A percentile compares a stretch with the other conserved stretches of the same genome.
Evolutionary conservation across 176 grass and related monocot genomes (phyloP).

Genomic region (Cymbopogon citratus): DNA sequence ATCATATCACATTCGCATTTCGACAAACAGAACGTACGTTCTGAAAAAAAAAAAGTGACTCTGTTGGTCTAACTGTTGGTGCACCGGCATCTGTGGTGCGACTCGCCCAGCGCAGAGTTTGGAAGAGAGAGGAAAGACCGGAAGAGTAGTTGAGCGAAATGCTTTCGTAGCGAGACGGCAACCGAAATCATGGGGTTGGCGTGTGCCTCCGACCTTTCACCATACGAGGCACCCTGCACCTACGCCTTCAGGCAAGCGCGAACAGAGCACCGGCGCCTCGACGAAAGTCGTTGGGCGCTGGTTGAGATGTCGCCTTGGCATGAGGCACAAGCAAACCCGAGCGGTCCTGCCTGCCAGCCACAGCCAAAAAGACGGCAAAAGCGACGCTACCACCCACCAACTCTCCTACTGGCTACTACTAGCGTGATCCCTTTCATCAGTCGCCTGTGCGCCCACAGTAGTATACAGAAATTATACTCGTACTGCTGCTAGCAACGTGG

Average conservation of each 20-base stretch:
- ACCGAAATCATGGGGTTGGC: slow-evolving; percentile 17
- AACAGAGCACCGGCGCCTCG: neutral
- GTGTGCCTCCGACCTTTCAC: slow-evolving; percentile 27
- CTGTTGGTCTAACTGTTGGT: no score
- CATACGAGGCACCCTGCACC: neutral
- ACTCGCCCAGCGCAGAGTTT: neutral
- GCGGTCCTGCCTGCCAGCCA: neutral
- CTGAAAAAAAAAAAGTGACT: no score
- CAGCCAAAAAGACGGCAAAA: slow-evolving; percentile 17
- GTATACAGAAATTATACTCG: neutral
- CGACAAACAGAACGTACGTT: neutral
- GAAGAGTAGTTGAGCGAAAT: neutral
- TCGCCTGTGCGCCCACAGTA: neutral
- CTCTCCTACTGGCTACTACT: neutral
- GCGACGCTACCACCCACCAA: slow-evolving; percentile 35
- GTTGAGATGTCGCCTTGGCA: slow-evolving; percentile 42
- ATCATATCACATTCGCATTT: neutral
- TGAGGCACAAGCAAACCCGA: neutral
- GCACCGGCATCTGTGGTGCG: neutral
- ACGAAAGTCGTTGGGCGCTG: neutral
- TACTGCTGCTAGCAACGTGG: neutral
- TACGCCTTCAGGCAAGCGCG: neutral
- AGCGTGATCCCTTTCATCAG: neutral
- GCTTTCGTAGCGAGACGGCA: slow-evolving; percentile 25
- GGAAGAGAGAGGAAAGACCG: neutral